These are phyloP conservation scores for Striga asiatica DNA, from an alignment of 257 asterid species.

Conservation along the genomic window DNA sequence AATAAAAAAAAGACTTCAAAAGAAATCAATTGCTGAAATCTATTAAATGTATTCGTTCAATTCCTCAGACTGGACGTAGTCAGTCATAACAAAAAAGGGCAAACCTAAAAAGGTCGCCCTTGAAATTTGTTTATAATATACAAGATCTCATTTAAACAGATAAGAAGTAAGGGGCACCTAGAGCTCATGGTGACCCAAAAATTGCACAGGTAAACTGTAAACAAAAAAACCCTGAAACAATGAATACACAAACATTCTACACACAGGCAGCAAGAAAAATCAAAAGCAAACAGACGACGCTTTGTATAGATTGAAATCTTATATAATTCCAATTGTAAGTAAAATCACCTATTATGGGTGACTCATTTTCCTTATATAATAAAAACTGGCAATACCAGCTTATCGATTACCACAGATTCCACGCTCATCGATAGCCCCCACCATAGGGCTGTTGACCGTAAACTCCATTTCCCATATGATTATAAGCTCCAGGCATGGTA, in stretches of 20 bases:
- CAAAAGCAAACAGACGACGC: slow-evolving; percentile 20
- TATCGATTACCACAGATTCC: background rate
- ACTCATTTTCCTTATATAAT: slow-evolving; percentile 20
- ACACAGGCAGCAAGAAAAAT: slow-evolving; percentile 23
- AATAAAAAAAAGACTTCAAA: background rate
- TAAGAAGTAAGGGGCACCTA: slow-evolving; percentile 22
- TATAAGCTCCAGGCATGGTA: slow-evolving; percentile 52
- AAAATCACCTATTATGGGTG: slow-evolving; percentile 16
- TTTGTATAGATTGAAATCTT: slow-evolving; percentile 11
- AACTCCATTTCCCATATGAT: slow-evolving; percentile 60
- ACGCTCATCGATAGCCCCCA: slow-evolving; percentile 65
- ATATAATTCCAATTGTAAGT: slow-evolving; percentile 18
- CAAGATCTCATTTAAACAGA: slow-evolving; percentile 19
- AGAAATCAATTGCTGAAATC: slow-evolving; percentile 8
- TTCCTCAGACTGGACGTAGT: background rate
- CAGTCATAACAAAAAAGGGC: slow-evolving; percentile 17
- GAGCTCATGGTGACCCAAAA: slow-evolving; percentile 28
- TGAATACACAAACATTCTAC: slow-evolving; percentile 28
- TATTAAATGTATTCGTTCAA: slow-evolving; percentile 13
- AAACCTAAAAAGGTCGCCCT: slow-evolving; percentile 36
- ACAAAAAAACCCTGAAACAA: slow-evolving; percentile 27
- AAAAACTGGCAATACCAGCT: slow-evolving; percentile 9
- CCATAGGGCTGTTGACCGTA: slow-evolving; percentile 65
- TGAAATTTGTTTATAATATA: slow-evolving; percentile 26
- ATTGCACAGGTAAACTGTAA: slow-evolving; percentile 18